Evolutionary conservation across 169 alveolate species (phyloP).

Genomic region (Miamiensis avidus): DNA sequence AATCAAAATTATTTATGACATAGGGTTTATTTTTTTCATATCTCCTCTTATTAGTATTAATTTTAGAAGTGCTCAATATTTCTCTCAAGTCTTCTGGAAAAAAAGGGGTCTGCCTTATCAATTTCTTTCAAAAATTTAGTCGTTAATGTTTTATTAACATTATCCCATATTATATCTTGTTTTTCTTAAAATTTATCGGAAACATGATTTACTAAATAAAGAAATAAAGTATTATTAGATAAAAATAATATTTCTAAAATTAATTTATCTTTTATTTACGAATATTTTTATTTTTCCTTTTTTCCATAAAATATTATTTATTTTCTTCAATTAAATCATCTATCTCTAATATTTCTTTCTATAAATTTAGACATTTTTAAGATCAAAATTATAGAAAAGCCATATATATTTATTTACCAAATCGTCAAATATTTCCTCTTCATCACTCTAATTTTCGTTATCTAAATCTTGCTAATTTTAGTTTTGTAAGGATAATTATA

Average conservation of each 20-base stretch:
- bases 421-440: too few relatives aligned
- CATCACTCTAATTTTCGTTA: neutral
- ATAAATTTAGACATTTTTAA: too few relatives aligned
- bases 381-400: neutral
- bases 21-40: too few relatives aligned
- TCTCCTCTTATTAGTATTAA: too few relatives aligned
- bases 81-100: neutral
- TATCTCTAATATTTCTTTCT: neutral
- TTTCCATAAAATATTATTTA: neutral
- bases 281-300: neutral
- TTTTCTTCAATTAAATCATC: neutral
- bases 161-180: neutral
- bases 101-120: neutral
- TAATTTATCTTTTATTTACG: neutral
- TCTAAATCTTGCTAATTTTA: too few relatives aligned
- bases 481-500: too few relatives aligned
- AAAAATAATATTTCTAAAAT: too few relatives aligned
- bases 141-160: neutral
- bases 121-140: neutral
- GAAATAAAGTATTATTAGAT: too few relatives aligned
- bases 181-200: neutral
- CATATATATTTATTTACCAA: neutral
- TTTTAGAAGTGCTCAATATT: too few relatives aligned
- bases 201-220: neutral
- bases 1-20: too few relatives aligned